Base-by-base conservation (phyloP, 176 grass and related monocot species). In the Avena atlantica region DNA sequence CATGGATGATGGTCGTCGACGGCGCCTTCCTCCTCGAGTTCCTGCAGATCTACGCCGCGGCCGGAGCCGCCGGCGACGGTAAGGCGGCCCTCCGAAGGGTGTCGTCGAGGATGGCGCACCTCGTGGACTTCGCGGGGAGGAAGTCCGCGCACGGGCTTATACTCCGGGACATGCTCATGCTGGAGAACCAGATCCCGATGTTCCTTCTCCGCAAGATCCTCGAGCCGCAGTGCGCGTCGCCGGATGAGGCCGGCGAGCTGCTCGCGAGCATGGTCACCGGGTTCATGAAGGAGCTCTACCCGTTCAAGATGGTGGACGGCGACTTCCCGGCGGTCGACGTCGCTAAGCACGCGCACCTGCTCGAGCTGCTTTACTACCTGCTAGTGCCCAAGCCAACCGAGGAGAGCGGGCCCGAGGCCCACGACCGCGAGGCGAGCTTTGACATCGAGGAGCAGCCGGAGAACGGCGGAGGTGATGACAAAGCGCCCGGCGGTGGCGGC, bases 1-100 rank as follows among this genome's bases (percentile, higher is more conserved):
- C 95, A n/a, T 98, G 93, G 95, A 92, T 95, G 91, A 98, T 98
- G 95, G 52, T 92, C 29, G 86, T 98, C 19, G 95, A 98, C 63
- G 95, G 87, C 27, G 92, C 95, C 12, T 98, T 98, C 88, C 74
- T 98, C 65, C 89, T 93, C 12, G 95, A 98, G 82, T 98, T 98
- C 89, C 13, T 98, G 52, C 91, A 95, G 78, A 90, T 93, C 15
- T 94, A 90, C 81, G 63, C 87, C 13, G 42, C 69, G 1, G 60
- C 17, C 7, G 83, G 19, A 6, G 24, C 0, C 8, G 61, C 12
- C 8, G 86, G 15, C 0, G 81, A 55, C 16, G 84, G 64, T 48
- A 93, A 66, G 79, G 57, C 78, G 78, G 70, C 48, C 6, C 82
- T 95, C 24, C 52, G 37, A 42, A 78, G 91, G 86, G 70, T 95